These are phyloP conservation scores for Neospora caninum DNA, from an alignment of 169 alveolate genomes.

Conservation along the genomic window DNA sequence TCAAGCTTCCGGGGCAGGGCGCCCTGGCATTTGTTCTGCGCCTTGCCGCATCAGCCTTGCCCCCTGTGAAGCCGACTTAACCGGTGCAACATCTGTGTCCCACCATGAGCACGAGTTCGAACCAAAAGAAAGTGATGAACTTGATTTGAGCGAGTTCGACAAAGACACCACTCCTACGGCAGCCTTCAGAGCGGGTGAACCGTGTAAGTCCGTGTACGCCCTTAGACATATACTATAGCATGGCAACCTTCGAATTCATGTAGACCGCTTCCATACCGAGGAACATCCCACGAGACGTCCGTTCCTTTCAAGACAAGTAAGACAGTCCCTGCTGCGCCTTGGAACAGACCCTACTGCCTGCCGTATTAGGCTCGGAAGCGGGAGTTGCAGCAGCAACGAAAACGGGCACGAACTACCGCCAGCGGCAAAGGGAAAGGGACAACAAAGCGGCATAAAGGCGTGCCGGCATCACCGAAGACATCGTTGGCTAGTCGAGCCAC, in stretches of 20 bases:
- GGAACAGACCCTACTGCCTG: neutral
- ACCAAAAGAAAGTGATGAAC: neutral
- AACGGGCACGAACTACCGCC: neutral
- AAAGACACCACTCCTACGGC: neutral
- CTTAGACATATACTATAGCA: neutral
- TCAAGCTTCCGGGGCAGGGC: neutral
- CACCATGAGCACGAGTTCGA: neutral
- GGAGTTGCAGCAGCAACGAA: neutral
- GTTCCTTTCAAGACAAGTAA: constrained; percentile 9
- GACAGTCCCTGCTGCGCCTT: neutral
- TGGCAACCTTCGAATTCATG: neutral
- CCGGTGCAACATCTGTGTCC: neutral
- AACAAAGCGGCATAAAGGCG: neutral
- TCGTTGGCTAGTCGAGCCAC: too few species aligned
- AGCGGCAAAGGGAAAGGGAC: neutral
- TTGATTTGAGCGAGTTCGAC: constrained; percentile 15
- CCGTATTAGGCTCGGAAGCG: neutral
- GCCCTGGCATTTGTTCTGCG: neutral
- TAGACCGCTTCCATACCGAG: neutral
- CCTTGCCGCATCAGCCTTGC: neutral
- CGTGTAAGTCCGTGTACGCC: neutral
- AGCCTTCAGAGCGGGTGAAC: neutral
- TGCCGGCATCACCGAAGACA: neutral
- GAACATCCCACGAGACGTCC: neutral
- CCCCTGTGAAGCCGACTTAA: neutral